These are phyloP conservation scores for Leccinum huronense DNA, from an alignment of 1,284 basidiomycete species.

Conservation along the genomic window DNA sequence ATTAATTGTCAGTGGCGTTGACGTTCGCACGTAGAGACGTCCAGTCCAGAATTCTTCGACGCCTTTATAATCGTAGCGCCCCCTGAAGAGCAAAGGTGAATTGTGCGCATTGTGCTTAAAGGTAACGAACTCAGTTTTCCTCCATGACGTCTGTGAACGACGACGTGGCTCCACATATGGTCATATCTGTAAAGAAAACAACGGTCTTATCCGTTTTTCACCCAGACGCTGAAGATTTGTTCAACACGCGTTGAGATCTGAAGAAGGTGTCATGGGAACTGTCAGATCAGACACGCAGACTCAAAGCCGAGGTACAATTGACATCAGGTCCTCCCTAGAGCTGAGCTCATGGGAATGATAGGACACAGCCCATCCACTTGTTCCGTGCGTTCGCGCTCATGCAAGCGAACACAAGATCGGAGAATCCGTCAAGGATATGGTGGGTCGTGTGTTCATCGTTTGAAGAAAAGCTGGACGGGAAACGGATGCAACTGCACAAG, in stretches of 20 bases:
- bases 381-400: conserved; percentile 89
- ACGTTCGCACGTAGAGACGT: conserved; percentile 51
- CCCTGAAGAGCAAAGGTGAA: conserved; percentile 86
- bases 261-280: conserved; percentile 87
- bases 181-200: conserved; percentile 82
- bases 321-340: neutral
- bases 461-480: conserved; percentile 95
- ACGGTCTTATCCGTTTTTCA: conserved; percentile 88
- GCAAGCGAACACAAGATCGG: conserved; percentile 77
- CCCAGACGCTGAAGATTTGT: conserved; percentile 85
- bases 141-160: neutral
- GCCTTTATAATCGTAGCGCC: conserved; percentile 75
- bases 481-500: conserved; percentile 93
- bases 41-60: conserved; percentile 72
- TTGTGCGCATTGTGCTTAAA: conserved; percentile 90
- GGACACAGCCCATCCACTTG: conserved; percentile 77
- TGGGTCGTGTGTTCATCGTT: conserved; percentile 72
- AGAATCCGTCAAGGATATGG: conserved; percentile 82
- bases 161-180: conserved; percentile 54
- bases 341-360: conserved; percentile 30
- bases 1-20: neutral
- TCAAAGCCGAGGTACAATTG: conserved; percentile 56
- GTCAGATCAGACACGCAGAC: conserved; percentile 60
- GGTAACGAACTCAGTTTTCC: conserved; percentile 43
- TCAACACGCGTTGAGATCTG: conserved; percentile 92